Percentiles rank a stretch among this genome's conserved stretches.
Conservation (phyloP, 495 filamentous ascomycete genomes). For the Thermothielavioides terrestris region DNA sequence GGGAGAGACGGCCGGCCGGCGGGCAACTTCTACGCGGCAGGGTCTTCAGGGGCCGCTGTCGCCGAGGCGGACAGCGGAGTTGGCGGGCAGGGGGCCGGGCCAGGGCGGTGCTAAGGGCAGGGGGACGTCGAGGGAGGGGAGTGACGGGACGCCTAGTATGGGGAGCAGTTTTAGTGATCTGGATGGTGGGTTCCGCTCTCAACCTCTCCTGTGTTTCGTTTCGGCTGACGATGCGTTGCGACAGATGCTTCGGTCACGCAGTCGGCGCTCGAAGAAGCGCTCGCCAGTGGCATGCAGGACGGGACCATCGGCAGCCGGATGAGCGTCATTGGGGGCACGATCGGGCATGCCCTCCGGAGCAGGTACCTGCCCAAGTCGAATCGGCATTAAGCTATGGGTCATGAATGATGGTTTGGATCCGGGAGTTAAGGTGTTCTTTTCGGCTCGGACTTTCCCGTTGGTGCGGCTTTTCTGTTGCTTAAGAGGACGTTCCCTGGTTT, state of each 20-base stretch:
- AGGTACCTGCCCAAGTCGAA: constrained; percentile 33
- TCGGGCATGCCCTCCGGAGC: constrained; percentile 49
- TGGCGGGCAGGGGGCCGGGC: constrained; percentile 48
- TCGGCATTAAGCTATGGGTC: constrained; percentile 11
- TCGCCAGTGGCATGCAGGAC: constrained; percentile 85
- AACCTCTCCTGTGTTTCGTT: neutral
- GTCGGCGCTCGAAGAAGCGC: constrained; percentile 86
- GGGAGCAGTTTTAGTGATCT: constrained; percentile 96
- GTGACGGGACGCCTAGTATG: constrained; percentile 91
- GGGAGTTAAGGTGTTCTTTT: too few species aligned
- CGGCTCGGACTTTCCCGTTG: too few species aligned
- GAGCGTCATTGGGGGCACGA: constrained; percentile 64
- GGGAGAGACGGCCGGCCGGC: too few species aligned
- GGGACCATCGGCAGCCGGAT: constrained; percentile 68
- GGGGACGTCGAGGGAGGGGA: constrained; percentile 53
- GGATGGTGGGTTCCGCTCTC: constrained; percentile 57
- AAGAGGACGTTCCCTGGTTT: too few species aligned
- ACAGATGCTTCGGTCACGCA: constrained; percentile 89
- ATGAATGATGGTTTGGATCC: too few species aligned
- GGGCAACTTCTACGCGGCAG: neutral
- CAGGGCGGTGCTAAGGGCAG: constrained; percentile 25
- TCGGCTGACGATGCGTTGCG: neutral
- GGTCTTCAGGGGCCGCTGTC: constrained; percentile 29
- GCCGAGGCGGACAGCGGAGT: constrained; percentile 49
- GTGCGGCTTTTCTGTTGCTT: too few species aligned